Evolutionary conservation across 805 yeast species (phyloP), one percentile per base, ranked within the genome.

Genomic region (Starmerella etchellsii): DNA sequence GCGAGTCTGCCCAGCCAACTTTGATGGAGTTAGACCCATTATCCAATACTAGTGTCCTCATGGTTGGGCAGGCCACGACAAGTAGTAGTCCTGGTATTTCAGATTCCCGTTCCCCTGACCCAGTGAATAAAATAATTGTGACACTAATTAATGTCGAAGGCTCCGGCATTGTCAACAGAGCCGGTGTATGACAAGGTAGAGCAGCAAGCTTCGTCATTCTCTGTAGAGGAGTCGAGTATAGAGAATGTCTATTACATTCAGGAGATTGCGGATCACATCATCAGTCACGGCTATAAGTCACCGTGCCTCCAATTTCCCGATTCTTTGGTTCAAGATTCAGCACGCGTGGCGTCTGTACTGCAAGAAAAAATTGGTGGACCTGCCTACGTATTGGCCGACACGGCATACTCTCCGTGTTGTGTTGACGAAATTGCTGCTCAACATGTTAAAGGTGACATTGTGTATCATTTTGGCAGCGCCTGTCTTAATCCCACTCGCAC

Each of bases 341-440:
- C 88, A 1, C 67, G 76, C 16, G 73, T 88, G 1, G 73, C 74
- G 70, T 53, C 61, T 58, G 44, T 51, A 18, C 36, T 47, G 3
- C 46, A 46, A 15, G 46, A 41, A 7, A 56, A 55, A 15, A 35
- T 44, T 2, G 38, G 36, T 7, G 51, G 54, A 18, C 54, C 53
- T 37, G 69, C 80, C 10, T 88, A 88, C 81, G 73, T 88, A 15
- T 63, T 91, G 28, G 98, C 97, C 0, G 98, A 91, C 55, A 88
- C 98, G 0, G 84, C 96, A 0, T 91, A 91, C 54, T 82, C 95
- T 23, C 69, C 95, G 1, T 91, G 98, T 60, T 91, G 98, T 62
- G 79, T 88, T 10, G 98, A 91, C 59, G 96, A 87, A 55, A 93
- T 88, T 22, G 97, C 98, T 0, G 94, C 95, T 1, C 87, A 81